Conservation (phyloP, 257 asterid genomes). For the Plantago ovata region DNA sequence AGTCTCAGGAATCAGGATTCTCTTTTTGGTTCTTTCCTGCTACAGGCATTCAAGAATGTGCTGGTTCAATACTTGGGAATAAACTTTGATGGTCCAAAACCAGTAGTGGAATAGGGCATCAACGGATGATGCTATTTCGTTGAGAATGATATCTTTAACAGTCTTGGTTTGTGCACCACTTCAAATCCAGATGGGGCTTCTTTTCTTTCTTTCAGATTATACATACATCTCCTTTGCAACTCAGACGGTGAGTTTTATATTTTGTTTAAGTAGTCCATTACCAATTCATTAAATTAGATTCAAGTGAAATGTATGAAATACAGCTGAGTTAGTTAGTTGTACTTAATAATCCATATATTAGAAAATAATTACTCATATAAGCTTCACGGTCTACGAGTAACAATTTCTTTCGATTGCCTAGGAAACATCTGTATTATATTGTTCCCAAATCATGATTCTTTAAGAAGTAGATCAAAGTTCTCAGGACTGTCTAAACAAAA, state of each 20-base stretch:
- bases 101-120: slow-evolving; percentile 34
- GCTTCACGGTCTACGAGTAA: slow-evolving; percentile 17
- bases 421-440: slow-evolving; percentile 18
- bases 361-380: slow-evolving; percentile 7
- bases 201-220: slow-evolving; percentile 27
- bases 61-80: slow-evolving; percentile 65
- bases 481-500: slow-evolving; percentile 23
- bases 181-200: slow-evolving; percentile 20
- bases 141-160: slow-evolving; percentile 14
- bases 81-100: slow-evolving; percentile 41
- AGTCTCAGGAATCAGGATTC: background rate
- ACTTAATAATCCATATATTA: background rate
- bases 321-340: slow-evolving; percentile 9
- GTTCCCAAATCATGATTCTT: slow-evolving; percentile 13
- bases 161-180: slow-evolving; percentile 23
- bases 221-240: slow-evolving; percentile 27
- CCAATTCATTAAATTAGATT: slow-evolving; percentile 6
- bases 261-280: slow-evolving; percentile 4
- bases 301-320: slow-evolving; percentile 4
- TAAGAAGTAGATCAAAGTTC: slow-evolving; percentile 14
- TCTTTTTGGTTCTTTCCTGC: slow-evolving; percentile 23
- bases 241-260: slow-evolving; percentile 16
- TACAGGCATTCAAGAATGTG: slow-evolving; percentile 69
- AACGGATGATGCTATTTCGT: slow-evolving; percentile 18
- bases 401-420: slow-evolving; percentile 16